Evolutionary conservation across 108 stramenopile genomes (phyloP), one percentile per base, ranked within the genome.

Genomic region (Discostella pseudostelligera): DNA sequence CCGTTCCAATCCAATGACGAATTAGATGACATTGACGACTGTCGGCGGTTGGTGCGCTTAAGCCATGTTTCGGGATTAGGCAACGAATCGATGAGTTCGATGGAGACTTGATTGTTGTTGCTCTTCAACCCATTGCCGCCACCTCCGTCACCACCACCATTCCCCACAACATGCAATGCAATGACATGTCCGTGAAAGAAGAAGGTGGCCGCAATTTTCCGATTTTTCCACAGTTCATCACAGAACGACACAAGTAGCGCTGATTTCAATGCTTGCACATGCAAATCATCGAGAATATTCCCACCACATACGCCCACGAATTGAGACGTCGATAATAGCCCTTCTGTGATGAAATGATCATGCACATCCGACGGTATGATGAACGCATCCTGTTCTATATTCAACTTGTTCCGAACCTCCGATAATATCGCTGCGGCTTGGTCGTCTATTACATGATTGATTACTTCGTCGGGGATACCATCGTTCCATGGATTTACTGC

Each of bases 121-220:
- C 25, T 20, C 8, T 29, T 20, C 8, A 19, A 24, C 11, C 59
- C 46, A 12, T 66, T 67, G 8, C 13, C 36, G 6, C 12, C 45
- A 28, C 22, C 8, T 5, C 40, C 42, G 5, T n/a, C 45, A 28
- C 22, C 8, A 11, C 40, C 42, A 17, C 3, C 40, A 36, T 14
- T 14, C 10, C 8, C 17, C 17, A 49, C 59, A 29, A 61, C 59
- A 45, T 81, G 75, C 48, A 88, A 72, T 24, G 81, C 74, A 13
- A 88, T 68, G 0, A 88, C 87, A 37, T 88, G 87, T 44, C 83
- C 87, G 19, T 84, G 83, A 57, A 84, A 88, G 54, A 85, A 88
- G 26, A 88, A 57, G 20, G 83, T 79, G 12, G 79, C 80, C 16
- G 81, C 87, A 24, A 81, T 53, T 43, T 74, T 79, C 25, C 48